Percentiles rank a stretch among this genome's conserved stretches.
Conservation (phyloP, 176 grass and related monocot species). For the Alopecurus myosuroides region DNA sequence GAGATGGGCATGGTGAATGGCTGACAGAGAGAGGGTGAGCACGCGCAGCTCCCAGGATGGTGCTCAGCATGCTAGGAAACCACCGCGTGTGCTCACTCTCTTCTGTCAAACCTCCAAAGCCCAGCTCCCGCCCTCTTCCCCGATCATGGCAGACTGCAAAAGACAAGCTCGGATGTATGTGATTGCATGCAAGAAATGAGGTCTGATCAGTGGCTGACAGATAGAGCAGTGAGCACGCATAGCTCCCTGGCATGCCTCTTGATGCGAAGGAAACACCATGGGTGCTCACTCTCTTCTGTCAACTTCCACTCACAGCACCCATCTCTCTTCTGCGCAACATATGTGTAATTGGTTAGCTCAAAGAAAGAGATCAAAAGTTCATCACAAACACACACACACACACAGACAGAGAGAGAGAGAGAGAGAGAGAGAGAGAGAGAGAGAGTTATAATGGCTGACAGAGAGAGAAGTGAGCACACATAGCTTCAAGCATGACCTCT, state of each 20-base stretch:
- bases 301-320: not conserved
- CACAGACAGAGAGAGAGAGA: not conserved
- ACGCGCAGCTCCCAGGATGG: constrained; percentile 49
- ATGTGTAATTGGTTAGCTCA: not conserved
- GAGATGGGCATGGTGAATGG: constrained; percentile 25
- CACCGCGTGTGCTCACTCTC: constrained; percentile 55
- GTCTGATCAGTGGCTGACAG: constrained; percentile 28
- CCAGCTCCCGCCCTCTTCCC: not conserved
- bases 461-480: constrained; percentile 72
- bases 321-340: not conserved
- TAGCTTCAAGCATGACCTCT: constrained; percentile 72
- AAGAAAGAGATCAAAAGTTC: not conserved
- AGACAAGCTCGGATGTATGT: not conserved
- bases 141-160: not conserved
- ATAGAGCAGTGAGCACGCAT: constrained; percentile 40
- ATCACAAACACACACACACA: not conserved
- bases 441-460: constrained; percentile 40
- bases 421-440: not conserved
- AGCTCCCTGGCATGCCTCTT: constrained; percentile 25
- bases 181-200: constrained; percentile 9
- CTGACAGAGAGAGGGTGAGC: constrained; percentile 66
- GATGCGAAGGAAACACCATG: constrained; percentile 18
- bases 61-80: constrained; percentile 39
- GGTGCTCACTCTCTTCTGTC: constrained; percentile 30
- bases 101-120: constrained; percentile 53